Base-by-base conservation (phyloP, 2,329 filamentous ascomycete species). In the Dactylellina drechsleri region DNA sequence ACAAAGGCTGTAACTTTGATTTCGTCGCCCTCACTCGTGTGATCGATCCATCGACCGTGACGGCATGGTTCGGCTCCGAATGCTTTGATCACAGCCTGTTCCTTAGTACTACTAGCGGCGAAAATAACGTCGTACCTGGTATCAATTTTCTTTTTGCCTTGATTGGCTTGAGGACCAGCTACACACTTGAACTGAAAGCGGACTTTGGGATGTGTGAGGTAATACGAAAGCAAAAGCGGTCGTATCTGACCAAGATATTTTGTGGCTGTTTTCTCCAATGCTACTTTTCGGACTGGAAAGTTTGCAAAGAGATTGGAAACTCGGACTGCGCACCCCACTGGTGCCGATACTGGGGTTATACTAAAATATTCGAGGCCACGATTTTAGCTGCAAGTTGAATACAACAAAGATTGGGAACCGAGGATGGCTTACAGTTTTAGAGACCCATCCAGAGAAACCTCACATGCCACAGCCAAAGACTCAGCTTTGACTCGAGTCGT, bases 251-350 rank as follows among this genome's bases (percentile, higher is more conserved):
- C 43, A 1, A 71, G 52, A 31, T 71, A 57, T 36, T 72, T 76
- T 3, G 31, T 23, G 7, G 71, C 49, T n/a, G 50, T 41, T 59
- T 77, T 77, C 40, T 71, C 65, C 20, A 73, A 20, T 18, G 62
- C 31, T n/a, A 41, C 16, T 77, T 84, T 85, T 45, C 88, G 84
- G 4, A 90, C 89, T 6, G 88, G 88, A 16, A 89, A 82, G 41
- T 82, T 79, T 65, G 86, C 85, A 66, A 90, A 84, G 77, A 90
- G 86, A 43, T 86, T 83, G 10, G 81, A 83, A 10, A 89, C 82
- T 43, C 85, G 85, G 54, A 90, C 83, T 15, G 86, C 89, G 0
- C 87, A 90, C 1, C 89, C 89, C 2, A 88, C 83, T 0, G 87
- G 85, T 78, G 88, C 64, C 16, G 71, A 68, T 84, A 66, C 87